These are phyloP conservation scores for Cercospora sp. DNA, from an alignment of 2,329 filamentous ascomycete species.

Conservation along the genomic window DNA sequence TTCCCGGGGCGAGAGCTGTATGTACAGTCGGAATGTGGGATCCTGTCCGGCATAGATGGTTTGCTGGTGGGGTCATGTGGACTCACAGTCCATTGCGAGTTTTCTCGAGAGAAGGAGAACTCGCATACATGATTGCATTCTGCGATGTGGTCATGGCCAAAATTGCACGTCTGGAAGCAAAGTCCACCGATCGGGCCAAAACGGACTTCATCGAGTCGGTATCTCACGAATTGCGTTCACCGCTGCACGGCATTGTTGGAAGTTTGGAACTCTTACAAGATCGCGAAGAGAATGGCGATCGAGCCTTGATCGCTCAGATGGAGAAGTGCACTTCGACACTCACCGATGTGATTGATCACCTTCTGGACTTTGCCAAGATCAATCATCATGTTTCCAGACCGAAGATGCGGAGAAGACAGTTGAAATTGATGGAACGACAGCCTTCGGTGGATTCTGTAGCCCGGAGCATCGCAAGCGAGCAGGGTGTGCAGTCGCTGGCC, in stretches of 20 bases:
- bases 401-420: not conserved
- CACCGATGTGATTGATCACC: conserved; percentile 47
- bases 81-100: conserved; percentile 48
- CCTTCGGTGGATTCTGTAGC: conserved; percentile 1
- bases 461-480: not conserved
- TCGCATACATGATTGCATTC: conserved; percentile 44
- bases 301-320: conserved; percentile 47
- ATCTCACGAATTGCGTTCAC: conserved; percentile 54
- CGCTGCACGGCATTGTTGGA: conserved; percentile 50
- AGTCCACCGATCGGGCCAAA: conserved; percentile 49
- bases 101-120: conserved; percentile 42
- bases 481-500: not conserved
- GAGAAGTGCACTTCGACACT: conserved; percentile 53
- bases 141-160: conserved; percentile 47
- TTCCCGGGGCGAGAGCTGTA: conserved; percentile 19
- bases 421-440: not conserved
- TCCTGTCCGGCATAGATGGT: conserved; percentile 28
- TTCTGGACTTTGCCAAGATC: conserved; percentile 49
- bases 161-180: conserved; percentile 42
- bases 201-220: conserved; percentile 55
- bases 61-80: conserved; percentile 41
- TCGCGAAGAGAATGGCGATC: conserved; percentile 32
- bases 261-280: conserved; percentile 52
- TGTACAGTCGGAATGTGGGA: conserved; percentile 23
- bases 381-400: conserved; percentile 34